These are phyloP conservation scores for Canariomyces notabilis DNA, from an alignment of 2,329 filamentous ascomycete species.

Conservation along the genomic window DNA sequence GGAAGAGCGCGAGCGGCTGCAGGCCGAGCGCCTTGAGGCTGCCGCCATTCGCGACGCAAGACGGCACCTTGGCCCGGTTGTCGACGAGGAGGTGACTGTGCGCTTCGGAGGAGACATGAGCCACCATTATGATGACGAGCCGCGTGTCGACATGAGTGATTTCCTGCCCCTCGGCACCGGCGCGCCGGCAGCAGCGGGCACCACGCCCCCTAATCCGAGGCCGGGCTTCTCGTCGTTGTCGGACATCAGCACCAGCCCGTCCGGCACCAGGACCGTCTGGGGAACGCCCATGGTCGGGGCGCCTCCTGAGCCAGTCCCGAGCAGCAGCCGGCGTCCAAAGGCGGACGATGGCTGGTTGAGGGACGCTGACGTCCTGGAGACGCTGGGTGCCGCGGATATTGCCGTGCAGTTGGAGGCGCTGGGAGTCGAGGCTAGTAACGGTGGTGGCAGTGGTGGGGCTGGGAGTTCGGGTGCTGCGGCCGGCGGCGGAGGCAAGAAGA, in stretches of 20 bases:
- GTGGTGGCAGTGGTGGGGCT: conserved; percentile 16
- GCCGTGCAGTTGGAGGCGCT: conserved; percentile 55
- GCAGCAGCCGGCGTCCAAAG: conserved; percentile 10
- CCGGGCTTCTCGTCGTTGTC: conserved; percentile 64
- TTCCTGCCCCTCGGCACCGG: conserved; percentile 64
- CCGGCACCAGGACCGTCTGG: conserved; percentile 77
- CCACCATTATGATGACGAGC: conserved; percentile 25
- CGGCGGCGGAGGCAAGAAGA: conserved; percentile 48
- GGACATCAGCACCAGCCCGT: conserved; percentile 76
- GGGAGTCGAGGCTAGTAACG: conserved; percentile 31
- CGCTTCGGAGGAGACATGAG: conserved; percentile 22
- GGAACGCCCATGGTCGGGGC: conserved; percentile 68
- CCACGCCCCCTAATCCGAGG: conserved; percentile 53
- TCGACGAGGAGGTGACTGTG: conserved; percentile 35
- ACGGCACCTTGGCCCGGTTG: conserved; percentile 35
- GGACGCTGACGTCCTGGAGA: conserved; percentile 70
- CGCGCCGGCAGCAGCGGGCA: conserved; percentile 41
- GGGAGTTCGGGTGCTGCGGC: conserved; percentile 12
- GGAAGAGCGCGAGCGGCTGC: conserved; percentile 78
- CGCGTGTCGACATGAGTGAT: conserved; percentile 51
- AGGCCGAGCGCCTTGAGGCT: conserved; percentile 76
- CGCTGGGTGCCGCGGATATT: conserved; percentile 58
- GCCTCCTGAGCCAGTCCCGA: conserved; percentile 47
- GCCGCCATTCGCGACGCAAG: conserved; percentile 53
- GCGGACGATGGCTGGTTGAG: conserved; percentile 67